Base-by-base conservation (phyloP, 345 rosid species). In the Salix dunnii region DNA sequence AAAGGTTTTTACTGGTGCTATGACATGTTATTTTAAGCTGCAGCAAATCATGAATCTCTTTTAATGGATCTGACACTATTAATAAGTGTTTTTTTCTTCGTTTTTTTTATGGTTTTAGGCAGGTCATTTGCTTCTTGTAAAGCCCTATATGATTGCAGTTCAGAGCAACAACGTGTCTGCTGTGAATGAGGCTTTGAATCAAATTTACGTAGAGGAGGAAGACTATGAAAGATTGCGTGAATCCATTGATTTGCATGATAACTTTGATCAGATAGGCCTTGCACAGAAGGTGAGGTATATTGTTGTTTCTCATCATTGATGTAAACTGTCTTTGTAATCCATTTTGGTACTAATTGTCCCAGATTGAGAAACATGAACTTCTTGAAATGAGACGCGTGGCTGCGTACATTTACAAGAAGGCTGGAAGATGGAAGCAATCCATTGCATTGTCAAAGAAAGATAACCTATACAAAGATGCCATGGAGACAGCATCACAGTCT, bases 381-480 rank as follows among this genome's bases (percentile, higher is more conserved):
- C 89, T 95, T 74, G 99, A 95, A 83, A 95, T 95, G 98, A 90
- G 99, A 80, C 97, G 99, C n/a, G 99, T 95, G 76, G 98, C 98
- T 78, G 98, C 99, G 63, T 96, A 96, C 76, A 93, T 96, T 49
- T 96, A 96, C 87, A 96, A 96, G 78, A 96, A 96, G 85, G 99
- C 98, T 1, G 97, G 98, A 71, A 86, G 97, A 84, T 96, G 99
- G 99, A 96, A 93, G 97, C 94, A 87, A 78, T 96, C 99, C 3
- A 96, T 96, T 89, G 94, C 94, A 35, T 85, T 96, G 84, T 96
- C 98, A 72, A 96, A 96, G 92, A 96, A 93, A 48, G 97, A 96
- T 82, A 93, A 87, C 71, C 88, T 85, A 72, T 96, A 91, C 87
- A 96, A 88, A 78, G 99, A 96, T 88, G 97, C 98, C 67, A 96